Conservation (phyloP, 2,329 filamentous ascomycete genomes). For the Aspergillus thermomutatus region DNA sequence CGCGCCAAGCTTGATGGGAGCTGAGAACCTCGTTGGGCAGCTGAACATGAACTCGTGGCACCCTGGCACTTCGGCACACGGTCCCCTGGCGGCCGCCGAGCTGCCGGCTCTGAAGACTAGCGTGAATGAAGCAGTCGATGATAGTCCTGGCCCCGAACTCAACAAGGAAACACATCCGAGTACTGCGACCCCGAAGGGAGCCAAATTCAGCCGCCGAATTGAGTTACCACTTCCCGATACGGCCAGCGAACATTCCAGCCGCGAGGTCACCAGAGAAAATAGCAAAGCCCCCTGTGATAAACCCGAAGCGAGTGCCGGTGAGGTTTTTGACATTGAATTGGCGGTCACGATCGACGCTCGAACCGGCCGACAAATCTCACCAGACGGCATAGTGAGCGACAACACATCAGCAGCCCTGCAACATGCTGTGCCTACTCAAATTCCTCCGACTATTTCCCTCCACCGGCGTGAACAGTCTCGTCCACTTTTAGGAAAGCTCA, state of each 20-base stretch:
- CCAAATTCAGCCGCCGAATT: constrained; percentile 34
- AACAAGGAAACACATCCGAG: constrained; percentile 14
- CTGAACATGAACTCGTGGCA: constrained; percentile 47
- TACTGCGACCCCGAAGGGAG: constrained; percentile 30
- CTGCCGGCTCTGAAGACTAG: constrained; percentile 33
- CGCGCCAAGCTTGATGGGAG: constrained; percentile 46
- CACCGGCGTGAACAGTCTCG: constrained; percentile 32
- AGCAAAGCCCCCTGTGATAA: constrained; percentile 2
- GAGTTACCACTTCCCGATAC: constrained; percentile 39
- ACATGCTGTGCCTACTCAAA: constrained; percentile 3
- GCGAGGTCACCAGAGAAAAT: constrained; percentile 14
- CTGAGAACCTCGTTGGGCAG: constrained; percentile 46
- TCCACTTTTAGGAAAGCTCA: constrained; percentile 60
- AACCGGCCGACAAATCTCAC: constrained; percentile 33
- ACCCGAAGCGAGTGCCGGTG: constrained; percentile 6
- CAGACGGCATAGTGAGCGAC: constrained; percentile 16
- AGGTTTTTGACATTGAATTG: constrained; percentile 34
- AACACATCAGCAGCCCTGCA: constrained; percentile 6
- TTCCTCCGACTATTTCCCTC: constrained; percentile 5
- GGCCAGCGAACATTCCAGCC: constrained; percentile 33
- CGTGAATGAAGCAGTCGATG: constrained; percentile 21
- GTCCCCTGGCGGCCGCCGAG: constrained; percentile 28
- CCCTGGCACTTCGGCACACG: constrained; percentile 28
- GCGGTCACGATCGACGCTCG: constrained; percentile 43
- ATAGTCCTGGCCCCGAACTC: constrained; percentile 6